A percentile compares a stretch with the other conserved stretches of the same genome.
phyloP scores from a whole-genome alignment of 352 stramenopile genomes.

The Pythium aquatile region DNA sequence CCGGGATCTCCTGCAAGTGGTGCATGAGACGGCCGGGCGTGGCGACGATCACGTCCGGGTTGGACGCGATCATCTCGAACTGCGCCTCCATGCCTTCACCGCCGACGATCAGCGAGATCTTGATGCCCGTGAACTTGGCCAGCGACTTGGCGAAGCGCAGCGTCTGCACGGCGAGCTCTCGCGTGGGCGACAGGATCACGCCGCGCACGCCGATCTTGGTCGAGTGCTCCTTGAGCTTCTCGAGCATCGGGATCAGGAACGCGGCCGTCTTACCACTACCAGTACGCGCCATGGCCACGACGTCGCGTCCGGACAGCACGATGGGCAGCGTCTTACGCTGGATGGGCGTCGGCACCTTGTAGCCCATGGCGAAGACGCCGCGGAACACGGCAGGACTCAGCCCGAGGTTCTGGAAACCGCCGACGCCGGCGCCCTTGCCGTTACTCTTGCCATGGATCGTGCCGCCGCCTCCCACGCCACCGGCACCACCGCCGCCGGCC shows the following conservation, averaged over 20 bases:
- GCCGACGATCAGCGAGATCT: conserved; percentile 94
- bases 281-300: conserved; percentile 98
- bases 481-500: conserved; percentile 3
- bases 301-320: conserved; percentile 95
- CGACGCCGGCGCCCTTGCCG: conserved; percentile 68
- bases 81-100: conserved; percentile 98
- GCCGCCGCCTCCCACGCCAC: conserved; percentile 20
- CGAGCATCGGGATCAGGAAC: conserved; percentile 97
- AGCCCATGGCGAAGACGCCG: conserved; percentile 93
- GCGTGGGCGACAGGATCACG: conserved; percentile 95
- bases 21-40: conserved; percentile 95
- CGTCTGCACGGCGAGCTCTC: conserved; percentile 98
- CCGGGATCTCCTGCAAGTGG: conserved; percentile 90
- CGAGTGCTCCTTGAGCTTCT: conserved; percentile 95
- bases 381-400: conserved; percentile 77
- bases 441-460: conserved; percentile 78
- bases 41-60: conserved; percentile 94
- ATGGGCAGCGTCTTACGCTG: conserved; percentile 98
- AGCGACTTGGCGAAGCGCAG: conserved; percentile 89
- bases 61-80: conserved; percentile 93
- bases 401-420: conserved; percentile 84
- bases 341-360: conserved; percentile 98
- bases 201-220: conserved; percentile 84
- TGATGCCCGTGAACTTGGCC: conserved; percentile 90
- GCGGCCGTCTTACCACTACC: conserved; percentile 97